Base-by-base conservation (phyloP, 495 filamentous ascomycete genomes). In the Aeminium ludgeri region DNA sequence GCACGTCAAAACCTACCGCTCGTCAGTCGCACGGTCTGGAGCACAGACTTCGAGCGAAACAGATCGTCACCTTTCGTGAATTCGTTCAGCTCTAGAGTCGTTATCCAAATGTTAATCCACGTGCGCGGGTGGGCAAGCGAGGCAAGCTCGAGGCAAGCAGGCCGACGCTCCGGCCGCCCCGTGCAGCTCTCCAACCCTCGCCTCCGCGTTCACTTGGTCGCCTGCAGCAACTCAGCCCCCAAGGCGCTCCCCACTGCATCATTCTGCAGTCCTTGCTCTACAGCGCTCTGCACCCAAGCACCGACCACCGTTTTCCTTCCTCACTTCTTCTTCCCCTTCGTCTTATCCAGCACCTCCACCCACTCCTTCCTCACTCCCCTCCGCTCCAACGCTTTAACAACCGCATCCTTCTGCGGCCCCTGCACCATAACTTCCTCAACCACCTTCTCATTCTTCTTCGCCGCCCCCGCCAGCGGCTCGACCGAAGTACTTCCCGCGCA, bases 401-500 rank as follows among this genome's bases (percentile, higher is more conserved):
- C 63, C 3, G 63, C 70, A 42, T 70, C 66, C 30, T 66, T 65
- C 59, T 81, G 76, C 45, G 76, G 73, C 6, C 78, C 78, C 53
- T 83, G 78, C 1, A 82, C 69, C 59, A 76, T 60, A 27, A 83
- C 68, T 55, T 83, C 78, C 73, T 79, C 74, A 0, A 79, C 61
- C 1, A 71, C 72, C 43, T 31, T 44, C 40, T 53, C 50, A 51
- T 69, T 70, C 44, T 75, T 69, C 10, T 72, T 73, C 46, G 63
- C 65, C 32, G 63, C 65, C 4, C 77, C 78, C 7, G 59, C 63
- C 34, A 76, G 58, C 50, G 76, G 69, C 3, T 67, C 61, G 5
- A 82, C 76, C 41, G 73, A 80, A 11, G 78, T 78, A 34, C 70
- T 76, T 27, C 78, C 72, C 2, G 79, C 78, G 55, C 78, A 83